Conservation (phyloP, 106 monocot genomes). For the Phalaenopsis equestris region DNA sequence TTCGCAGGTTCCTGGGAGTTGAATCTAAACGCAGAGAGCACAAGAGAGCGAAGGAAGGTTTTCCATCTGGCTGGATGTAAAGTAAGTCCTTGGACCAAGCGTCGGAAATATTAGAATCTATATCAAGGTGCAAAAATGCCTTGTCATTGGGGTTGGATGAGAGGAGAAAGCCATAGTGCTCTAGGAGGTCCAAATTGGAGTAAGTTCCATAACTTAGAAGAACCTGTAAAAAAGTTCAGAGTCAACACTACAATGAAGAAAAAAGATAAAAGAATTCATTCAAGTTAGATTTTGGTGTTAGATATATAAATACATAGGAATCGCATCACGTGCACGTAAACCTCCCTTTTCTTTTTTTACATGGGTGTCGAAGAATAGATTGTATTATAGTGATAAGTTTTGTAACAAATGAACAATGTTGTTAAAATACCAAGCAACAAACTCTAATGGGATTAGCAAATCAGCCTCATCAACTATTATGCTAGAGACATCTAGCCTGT, state of each 20-base stretch:
- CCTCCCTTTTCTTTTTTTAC: no score
- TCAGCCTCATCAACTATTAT: background rate
- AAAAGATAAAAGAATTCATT: background rate
- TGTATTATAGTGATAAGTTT: background rate
- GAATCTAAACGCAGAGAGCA: conserved; percentile 63
- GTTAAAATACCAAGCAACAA: no score
- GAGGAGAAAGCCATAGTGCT: conserved; percentile 91
- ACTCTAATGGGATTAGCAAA: background rate
- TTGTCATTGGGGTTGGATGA: conserved; percentile 74
- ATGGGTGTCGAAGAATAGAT: no score
- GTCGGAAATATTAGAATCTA: conserved; percentile 18
- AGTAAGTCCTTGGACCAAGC: conserved; percentile 68
- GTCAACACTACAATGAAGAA: background rate
- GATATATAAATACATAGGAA: no score
- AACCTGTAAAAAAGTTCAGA: conserved; percentile 40
- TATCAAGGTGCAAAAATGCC: conserved; percentile 43
- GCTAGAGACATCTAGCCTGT: no score
- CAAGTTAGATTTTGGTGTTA: background rate
- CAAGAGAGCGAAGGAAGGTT: conserved; percentile 71
- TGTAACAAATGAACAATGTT: background rate
- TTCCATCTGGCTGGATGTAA: conserved; percentile 77
- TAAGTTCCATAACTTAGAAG: conserved; percentile 88
- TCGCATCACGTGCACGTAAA: no score
- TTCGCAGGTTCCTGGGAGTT: conserved; percentile 46
- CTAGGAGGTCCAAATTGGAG: conserved; percentile 88